These are phyloP conservation scores for Isatis tinctoria DNA, from an alignment of 345 rosid species.

Conservation along the genomic window DNA sequence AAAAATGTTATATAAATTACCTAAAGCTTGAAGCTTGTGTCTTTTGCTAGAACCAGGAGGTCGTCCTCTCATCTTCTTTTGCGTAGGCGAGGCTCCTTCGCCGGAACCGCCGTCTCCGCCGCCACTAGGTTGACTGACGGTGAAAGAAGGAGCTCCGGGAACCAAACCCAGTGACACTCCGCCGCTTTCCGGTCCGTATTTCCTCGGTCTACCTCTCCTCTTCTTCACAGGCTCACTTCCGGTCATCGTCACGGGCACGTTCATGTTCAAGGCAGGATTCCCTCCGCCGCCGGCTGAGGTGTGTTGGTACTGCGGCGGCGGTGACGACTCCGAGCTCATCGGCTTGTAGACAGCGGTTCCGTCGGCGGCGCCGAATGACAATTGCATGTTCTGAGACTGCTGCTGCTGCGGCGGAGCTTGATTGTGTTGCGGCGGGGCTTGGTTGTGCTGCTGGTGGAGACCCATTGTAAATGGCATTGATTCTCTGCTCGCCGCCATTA, in stretches of 20 bases:
- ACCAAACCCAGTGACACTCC: slow-evolving; percentile 60
- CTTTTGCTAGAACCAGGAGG: slow-evolving; percentile 54
- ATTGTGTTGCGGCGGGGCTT: neutral
- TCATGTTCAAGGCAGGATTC: slow-evolving; percentile 33
- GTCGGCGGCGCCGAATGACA: neutral
- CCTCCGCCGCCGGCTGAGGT: neutral
- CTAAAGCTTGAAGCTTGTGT: slow-evolving; percentile 59
- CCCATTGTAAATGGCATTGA: neutral
- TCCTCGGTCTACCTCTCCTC: slow-evolving; percentile 89
- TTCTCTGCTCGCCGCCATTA: slow-evolving; percentile 10
- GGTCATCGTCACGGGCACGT: slow-evolving; percentile 37
- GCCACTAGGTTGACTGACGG: slow-evolving; percentile 37
- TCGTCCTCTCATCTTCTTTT: slow-evolving; percentile 49
- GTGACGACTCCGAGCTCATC: neutral
- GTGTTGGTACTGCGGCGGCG: slow-evolving; percentile 16
- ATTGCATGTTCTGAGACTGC: slow-evolving; percentile 25
- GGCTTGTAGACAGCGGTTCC: slow-evolving; percentile 17
- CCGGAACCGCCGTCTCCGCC: slow-evolving; percentile 46
- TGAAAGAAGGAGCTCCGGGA: slow-evolving; percentile 36
- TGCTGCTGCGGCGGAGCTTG: neutral
- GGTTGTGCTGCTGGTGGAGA: slow-evolving; percentile 19
- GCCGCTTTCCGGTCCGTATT: slow-evolving; percentile 58
- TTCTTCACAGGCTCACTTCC: slow-evolving; percentile 49
- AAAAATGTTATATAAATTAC: slow-evolving; percentile 23
- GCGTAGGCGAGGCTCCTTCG: slow-evolving; percentile 36